Conservation (phyloP, 805 yeast species). For the Candida awuae region DNA sequence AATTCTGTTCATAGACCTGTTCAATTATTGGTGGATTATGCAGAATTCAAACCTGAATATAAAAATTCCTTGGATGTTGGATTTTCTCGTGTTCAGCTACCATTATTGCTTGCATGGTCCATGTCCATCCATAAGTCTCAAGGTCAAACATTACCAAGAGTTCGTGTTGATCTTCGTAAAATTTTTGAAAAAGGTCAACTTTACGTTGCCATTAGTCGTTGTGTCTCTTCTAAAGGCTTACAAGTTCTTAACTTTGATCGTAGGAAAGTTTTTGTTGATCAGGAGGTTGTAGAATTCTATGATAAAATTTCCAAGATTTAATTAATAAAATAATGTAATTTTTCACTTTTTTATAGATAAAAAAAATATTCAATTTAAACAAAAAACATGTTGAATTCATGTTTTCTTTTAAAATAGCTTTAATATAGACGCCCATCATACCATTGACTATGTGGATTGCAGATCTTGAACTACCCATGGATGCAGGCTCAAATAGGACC, state of each 20-base stretch:
- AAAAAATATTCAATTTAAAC: background rate
- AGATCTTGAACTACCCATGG: slow-evolving; percentile 1
- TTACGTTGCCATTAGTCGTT: slow-evolving; percentile 76
- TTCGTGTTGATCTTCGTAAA: slow-evolving; percentile 57
- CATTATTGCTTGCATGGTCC: slow-evolving; percentile 73
- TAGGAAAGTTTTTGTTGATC: slow-evolving; percentile 47
- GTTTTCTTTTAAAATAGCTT: too few relatives aligned
- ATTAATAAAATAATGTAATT: background rate
- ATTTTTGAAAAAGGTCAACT: slow-evolving; percentile 79
- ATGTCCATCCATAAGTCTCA: slow-evolving; percentile 79
- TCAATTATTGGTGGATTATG: slow-evolving; percentile 26
- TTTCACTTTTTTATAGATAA: background rate
- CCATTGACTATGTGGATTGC: slow-evolving; percentile 8
- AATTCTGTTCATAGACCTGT: slow-evolving; percentile 12
- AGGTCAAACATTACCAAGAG: slow-evolving; percentile 70
- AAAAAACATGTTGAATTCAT: background rate
- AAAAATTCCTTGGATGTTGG: slow-evolving; percentile 13
- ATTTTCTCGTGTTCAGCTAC: slow-evolving; percentile 49
- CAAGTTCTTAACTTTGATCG: slow-evolving; percentile 62
- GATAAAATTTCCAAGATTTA: slow-evolving; percentile 19
- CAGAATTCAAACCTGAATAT: slow-evolving; percentile 29
- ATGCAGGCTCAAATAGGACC: too few relatives aligned
- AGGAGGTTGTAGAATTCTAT: slow-evolving; percentile 56
- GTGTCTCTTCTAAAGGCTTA: slow-evolving; percentile 54
- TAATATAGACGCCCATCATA: too few relatives aligned